Percentiles rank a stretch among this genome's conserved stretches.
phyloP scores from a whole-genome alignment of 1,284 basidiomycete genomes.

The Xerocomus amazonicus region DNA sequence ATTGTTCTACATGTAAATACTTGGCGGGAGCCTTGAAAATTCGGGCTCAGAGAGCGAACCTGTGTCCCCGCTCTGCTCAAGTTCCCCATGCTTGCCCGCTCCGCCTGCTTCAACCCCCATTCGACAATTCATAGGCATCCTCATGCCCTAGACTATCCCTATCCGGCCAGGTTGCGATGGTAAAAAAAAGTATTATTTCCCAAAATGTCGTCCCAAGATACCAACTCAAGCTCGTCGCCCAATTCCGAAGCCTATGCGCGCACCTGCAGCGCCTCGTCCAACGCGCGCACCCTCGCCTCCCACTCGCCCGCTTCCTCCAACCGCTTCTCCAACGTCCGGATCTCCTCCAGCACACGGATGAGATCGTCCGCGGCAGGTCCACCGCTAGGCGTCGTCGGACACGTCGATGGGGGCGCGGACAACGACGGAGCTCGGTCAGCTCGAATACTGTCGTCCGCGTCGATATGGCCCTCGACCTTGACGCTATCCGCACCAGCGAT shows the following conservation, averaged over 20 bases:
- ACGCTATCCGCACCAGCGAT: slow-evolving; percentile 6
- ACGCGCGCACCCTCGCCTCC: slow-evolving; percentile 41
- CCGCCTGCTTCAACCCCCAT: no score
- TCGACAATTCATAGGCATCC: no score
- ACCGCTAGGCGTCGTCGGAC: slow-evolving; percentile 58
- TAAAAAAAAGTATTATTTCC: no score
- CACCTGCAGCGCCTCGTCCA: slow-evolving; percentile 23
- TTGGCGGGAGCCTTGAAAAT: no score
- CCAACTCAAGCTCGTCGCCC: background rate
- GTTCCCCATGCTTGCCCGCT: no score
- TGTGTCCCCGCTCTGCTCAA: no score
- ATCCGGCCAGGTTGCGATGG: no score
- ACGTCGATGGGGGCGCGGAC: slow-evolving; percentile 29
- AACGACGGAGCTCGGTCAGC: background rate
- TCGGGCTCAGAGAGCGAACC: no score
- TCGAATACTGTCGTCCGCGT: background rate
- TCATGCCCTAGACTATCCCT: no score
- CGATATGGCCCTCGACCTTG: background rate
- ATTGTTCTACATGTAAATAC: no score
- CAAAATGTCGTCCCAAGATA: background rate
- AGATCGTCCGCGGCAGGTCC: slow-evolving; percentile 39
- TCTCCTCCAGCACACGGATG: slow-evolving; percentile 46
- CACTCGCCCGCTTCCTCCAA: slow-evolving; percentile 65
- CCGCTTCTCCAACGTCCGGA: slow-evolving; percentile 59
- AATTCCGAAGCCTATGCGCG: no score